A percentile compares a stretch with the other conserved stretches of the same genome.
Evolutionary conservation across 2,329 filamentous ascomycete species (phyloP).

Genomic region (Apiospora malaysiana): DNA sequence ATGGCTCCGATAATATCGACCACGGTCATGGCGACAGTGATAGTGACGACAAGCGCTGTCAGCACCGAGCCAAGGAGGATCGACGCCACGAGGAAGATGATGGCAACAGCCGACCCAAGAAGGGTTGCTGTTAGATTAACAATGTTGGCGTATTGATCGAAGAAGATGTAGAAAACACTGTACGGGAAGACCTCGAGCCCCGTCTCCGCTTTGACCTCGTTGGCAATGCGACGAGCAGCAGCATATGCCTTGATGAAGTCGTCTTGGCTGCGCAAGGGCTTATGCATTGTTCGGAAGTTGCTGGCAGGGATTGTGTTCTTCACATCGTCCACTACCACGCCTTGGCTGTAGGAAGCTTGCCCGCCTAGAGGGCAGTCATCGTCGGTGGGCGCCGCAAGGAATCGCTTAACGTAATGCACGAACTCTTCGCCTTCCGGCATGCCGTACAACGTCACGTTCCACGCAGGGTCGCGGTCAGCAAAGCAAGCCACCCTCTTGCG

Average conservation of each 20-base stretch:
- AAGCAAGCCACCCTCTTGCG: conserved; percentile 74
- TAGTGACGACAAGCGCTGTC: conserved; percentile 82
- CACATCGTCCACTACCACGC: conserved; percentile 77
- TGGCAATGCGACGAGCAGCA: conserved; percentile 84
- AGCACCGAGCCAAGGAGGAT: conserved; percentile 81
- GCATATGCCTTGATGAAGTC: conserved; percentile 94
- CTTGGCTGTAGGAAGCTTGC: conserved; percentile 83
- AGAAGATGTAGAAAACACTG: conserved; percentile 98
- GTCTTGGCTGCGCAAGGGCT: conserved; percentile 81
- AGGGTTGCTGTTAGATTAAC: conserved; percentile 79
- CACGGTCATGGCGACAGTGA: conserved; percentile 91
- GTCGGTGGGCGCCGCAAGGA: conserved; percentile 79
- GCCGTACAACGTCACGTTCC: conserved; percentile 87
- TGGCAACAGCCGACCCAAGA: conserved; percentile 80
- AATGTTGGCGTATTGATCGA: conserved; percentile 93
- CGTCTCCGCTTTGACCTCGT: conserved; percentile 73
- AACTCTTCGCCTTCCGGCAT: conserved; percentile 97
- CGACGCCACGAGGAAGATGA: conserved; percentile 83
- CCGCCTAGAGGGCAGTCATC: conserved; percentile 88
- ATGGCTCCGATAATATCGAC: conserved; percentile 95
- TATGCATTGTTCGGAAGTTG: conserved; percentile 92
- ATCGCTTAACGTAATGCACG: conserved; percentile 81
- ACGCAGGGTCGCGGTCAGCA: conserved; percentile 73
- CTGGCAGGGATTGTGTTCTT: conserved; percentile 75
- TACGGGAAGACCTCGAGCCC: conserved; percentile 91